These are phyloP conservation scores for Pseudopyricularia cyperi DNA, from an alignment of 2,329 filamentous ascomycete genomes.

Conservation along the genomic window DNA sequence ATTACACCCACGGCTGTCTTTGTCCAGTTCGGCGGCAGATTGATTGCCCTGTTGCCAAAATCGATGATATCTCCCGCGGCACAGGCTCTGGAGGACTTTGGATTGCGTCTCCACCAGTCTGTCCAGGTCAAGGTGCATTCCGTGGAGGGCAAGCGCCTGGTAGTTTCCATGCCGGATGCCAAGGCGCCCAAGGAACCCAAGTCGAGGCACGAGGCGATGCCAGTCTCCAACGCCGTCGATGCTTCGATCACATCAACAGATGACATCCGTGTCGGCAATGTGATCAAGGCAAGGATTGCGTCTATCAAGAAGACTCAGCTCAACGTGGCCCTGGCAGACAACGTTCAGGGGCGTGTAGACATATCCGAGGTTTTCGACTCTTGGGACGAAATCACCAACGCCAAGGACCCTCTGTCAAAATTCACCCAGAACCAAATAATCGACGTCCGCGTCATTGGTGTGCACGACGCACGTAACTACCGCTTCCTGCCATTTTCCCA, in stretches of 20 bases:
- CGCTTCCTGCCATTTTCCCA: constrained; percentile 87
- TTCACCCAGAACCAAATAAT: constrained; percentile 63
- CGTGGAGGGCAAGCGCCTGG: constrained; percentile 60
- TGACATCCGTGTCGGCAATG: constrained; percentile 60
- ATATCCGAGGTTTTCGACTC: constrained; percentile 80
- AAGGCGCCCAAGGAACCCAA: constrained; percentile 26
- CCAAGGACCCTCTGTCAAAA: constrained; percentile 63
- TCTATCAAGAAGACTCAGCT: constrained; percentile 84
- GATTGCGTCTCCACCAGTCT: constrained; percentile 63
- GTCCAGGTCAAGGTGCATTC: constrained; percentile 60
- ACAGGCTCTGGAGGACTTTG: constrained; percentile 52
- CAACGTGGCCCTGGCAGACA: constrained; percentile 79
- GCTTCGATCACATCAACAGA: constrained; percentile 48
- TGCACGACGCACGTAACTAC: constrained; percentile 83
- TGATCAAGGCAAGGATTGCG: constrained; percentile 65
- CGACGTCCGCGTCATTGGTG: constrained; percentile 65
- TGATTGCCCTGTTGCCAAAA: constrained; percentile 71
- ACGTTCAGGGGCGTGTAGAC: constrained; percentile 84
- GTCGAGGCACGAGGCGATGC: neutral
- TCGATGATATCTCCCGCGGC: constrained; percentile 62
- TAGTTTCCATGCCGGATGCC: constrained; percentile 36
- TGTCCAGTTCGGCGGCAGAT: constrained; percentile 69
- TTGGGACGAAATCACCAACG: constrained; percentile 76
- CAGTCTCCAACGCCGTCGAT: constrained; percentile 40
- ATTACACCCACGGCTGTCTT: constrained; percentile 73